A percentile compares a stretch with the other conserved stretches of the same genome.
phyloP scores from a whole-genome alignment of 1,284 basidiomycete species.

The Salmacisia buchloeana region DNA sequence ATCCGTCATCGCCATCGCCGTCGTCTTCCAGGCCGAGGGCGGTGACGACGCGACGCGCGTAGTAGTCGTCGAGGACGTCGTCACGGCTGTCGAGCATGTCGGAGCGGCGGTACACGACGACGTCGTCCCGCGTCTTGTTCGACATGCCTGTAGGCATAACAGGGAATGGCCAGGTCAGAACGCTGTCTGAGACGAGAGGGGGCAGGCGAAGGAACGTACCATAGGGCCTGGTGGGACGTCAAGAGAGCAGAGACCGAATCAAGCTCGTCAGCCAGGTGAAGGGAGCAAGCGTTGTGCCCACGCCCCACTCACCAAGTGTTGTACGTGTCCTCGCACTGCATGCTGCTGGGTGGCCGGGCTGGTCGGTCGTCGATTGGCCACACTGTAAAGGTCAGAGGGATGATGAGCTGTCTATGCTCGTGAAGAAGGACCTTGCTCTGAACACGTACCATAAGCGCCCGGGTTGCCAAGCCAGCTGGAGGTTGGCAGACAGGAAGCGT shows the following conservation, averaged over 20 bases:
- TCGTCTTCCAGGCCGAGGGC: constrained; percentile 29
- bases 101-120: neutral
- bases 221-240: neutral
- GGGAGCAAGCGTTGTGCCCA: constrained; percentile 16
- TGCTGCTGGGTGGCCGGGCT: constrained; percentile 17
- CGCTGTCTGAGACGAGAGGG: neutral
- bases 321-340: constrained; percentile 15
- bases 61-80: constrained; percentile 24
- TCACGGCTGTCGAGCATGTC: constrained; percentile 21
- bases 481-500: too few relatives aligned
- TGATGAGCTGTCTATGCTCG: too few relatives aligned
- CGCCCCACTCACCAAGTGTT: constrained; percentile 1
- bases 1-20: constrained; percentile 37
- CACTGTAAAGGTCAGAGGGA: too few relatives aligned
- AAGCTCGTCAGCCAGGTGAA: neutral
- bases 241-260: neutral
- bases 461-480: constrained; percentile 32
- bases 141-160: neutral
- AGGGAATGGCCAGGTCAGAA: neutral
- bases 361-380: constrained; percentile 30
- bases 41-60: constrained; percentile 29
- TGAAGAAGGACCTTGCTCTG: too few relatives aligned
- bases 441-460: constrained; percentile 33
- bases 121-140: neutral
- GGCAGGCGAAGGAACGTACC: neutral